phyloP scores from a whole-genome alignment of 768 basidiomycete species.

The Coprinopsis strossmayeri region DNA sequence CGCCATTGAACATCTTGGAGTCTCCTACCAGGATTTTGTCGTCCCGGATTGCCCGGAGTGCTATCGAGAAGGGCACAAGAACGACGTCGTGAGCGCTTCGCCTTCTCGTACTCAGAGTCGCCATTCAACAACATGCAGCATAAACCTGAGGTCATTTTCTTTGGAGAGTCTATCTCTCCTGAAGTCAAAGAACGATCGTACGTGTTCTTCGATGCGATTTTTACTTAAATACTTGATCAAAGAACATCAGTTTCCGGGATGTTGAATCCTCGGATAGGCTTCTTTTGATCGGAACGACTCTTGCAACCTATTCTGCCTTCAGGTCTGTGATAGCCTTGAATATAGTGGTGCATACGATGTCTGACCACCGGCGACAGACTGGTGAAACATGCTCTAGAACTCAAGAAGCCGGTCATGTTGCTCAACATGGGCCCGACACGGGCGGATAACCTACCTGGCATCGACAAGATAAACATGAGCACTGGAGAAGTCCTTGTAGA shows the following conservation, averaged over 20 bases:
- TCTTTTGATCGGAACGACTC: slow-evolving; percentile 81
- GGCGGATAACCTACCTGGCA: slow-evolving; percentile 60
- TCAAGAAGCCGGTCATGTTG: slow-evolving; percentile 71
- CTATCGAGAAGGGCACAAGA: slow-evolving; percentile 44
- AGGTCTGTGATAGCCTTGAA: slow-evolving; percentile 45
- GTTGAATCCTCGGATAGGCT: slow-evolving; percentile 60
- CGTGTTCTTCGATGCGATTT: too few species aligned
- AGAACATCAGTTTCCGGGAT: slow-evolving; percentile 55
- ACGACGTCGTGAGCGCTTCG: slow-evolving; percentile 46
- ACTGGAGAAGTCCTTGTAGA: slow-evolving; percentile 70
- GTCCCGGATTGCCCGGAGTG: slow-evolving; percentile 78
- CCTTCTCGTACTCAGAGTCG: neutral
- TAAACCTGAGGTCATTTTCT: slow-evolving; percentile 82
- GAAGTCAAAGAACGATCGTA: slow-evolving; percentile 67
- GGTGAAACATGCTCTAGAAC: slow-evolving; percentile 70
- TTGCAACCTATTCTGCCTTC: slow-evolving; percentile 92
- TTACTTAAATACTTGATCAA: too few species aligned
- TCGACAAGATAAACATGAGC: slow-evolving; percentile 76
- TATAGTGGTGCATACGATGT: too few species aligned
- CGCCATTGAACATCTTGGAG: slow-evolving; percentile 61
- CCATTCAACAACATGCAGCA: slow-evolving; percentile 31
- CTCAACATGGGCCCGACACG: slow-evolving; percentile 87
- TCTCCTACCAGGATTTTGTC: slow-evolving; percentile 69
- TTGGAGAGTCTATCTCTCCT: slow-evolving; percentile 80
- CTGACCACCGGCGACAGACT: slow-evolving; percentile 55